Base-by-base conservation (phyloP, 495 filamentous ascomycete genomes). In the Aspergillus diversus region DNA sequence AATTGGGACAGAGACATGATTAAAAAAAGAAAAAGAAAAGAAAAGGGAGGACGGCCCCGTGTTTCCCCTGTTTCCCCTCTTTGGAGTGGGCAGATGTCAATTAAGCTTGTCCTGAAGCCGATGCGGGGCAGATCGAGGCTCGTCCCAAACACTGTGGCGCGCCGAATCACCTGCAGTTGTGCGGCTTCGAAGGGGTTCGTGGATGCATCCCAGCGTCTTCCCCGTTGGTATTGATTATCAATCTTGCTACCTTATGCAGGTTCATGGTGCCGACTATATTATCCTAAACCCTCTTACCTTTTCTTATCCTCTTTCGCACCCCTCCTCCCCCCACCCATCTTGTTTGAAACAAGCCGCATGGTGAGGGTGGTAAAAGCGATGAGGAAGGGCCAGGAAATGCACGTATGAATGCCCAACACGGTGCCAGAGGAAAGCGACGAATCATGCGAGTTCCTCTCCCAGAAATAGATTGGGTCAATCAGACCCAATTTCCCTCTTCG, bases 381-480 rank as follows among this genome's bases (percentile, higher is more conserved):
- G 50, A 51, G 54, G 47, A 54, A 49, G 35, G 55, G 55, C 31
- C 31, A 15, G 9, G 27, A 17, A 47, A 66, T 72, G 73, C 71
- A 75, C 59, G 71, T 65, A 73, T 73, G 69, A 70, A 72, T 75
- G 73, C 73, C 71, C 73, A 75, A 75, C 70, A 64, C 64, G 47
- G 61, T 69, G 66, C 63, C 57, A 68, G 60, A 70, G 60, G 60
- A 66, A 58, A 66, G 67, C 69, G 65, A 64, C 73, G 69, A 75
- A 75, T 75, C 69, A 73, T 57, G 31, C 17, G 33, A 7, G 11
- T 51, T 43, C 37, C 57, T 66, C 47, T 5, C 33, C 50, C 34
- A 52, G 51, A 51, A 37, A 42, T 67, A 43, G 57, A 60, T 61
- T 63, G 64, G 47, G 58, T 66, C 51, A 16, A 58, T 52, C 33